Conservation (phyloP, 2,329 filamentous ascomycete species). For the Aspergillus piperis region DNA sequence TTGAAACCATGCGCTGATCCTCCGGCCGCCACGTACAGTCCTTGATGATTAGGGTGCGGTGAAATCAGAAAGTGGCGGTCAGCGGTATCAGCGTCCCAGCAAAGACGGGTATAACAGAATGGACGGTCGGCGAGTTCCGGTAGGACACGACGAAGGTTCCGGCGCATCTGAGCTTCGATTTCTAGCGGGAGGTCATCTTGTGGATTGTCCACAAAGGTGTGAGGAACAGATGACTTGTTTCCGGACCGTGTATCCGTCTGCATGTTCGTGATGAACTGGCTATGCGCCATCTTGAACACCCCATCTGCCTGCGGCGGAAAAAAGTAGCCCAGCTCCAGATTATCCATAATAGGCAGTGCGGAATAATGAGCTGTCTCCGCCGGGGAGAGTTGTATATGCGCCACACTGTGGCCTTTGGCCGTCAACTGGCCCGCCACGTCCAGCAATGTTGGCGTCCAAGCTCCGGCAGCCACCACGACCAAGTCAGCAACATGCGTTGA, state of each 20-base stretch:
- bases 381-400: not conserved
- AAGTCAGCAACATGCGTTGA: not conserved
- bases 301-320: conserved; percentile 6
- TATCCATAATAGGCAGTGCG: not conserved
- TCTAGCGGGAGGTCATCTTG: not conserved
- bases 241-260: not conserved
- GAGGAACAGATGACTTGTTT: not conserved
- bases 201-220: not conserved
- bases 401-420: not conserved
- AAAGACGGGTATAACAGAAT: not conserved
- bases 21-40: conserved; percentile 45
- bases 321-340: conserved; percentile 5
- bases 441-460: not conserved
- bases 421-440: not conserved
- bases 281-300: not conserved
- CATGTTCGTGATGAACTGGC: conserved; percentile 11
- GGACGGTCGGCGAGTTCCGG: not conserved
- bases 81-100: not conserved
- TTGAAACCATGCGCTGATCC: conserved; percentile 34
- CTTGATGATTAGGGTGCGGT: conserved; percentile 44
- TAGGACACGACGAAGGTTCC: not conserved
- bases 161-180: not conserved
- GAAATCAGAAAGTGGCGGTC: conserved; percentile 47
- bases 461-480: not conserved
- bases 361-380: not conserved